Conservation (phyloP, 805 yeast genomes). For the Pichia sporocuriosa region DNA sequence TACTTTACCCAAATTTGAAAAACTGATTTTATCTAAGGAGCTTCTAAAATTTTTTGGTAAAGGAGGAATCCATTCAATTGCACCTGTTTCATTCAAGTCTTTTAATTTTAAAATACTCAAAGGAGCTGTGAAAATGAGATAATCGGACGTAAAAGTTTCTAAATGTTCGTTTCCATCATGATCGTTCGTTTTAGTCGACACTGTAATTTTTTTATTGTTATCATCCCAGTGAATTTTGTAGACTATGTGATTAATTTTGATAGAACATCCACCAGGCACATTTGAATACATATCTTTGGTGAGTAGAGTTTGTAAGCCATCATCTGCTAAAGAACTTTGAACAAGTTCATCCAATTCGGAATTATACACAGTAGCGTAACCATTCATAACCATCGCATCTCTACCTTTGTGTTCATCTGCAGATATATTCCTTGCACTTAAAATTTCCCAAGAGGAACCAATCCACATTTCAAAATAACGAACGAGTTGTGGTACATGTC, state of each 20-base stretch:
- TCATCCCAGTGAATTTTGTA: conserved; percentile 21
- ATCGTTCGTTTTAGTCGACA: conserved; percentile 17
- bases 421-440: conserved; percentile 49
- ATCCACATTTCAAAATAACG: conserved; percentile 68
- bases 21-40: conserved; percentile 28
- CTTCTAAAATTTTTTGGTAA: conserved; percentile 30
- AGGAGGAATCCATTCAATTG: conserved; percentile 27
- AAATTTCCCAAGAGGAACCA: conserved; percentile 59
- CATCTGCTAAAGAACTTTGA: too few relatives aligned
- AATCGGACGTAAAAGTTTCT: conserved; percentile 27
- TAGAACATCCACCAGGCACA: conserved; percentile 11
- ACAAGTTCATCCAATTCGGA: conserved; percentile 28
- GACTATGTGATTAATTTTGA: conserved; percentile 22
- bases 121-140: conserved; percentile 45
- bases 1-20: conserved; percentile 41
- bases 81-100: conserved; percentile 21
- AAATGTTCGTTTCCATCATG: conserved; percentile 8
- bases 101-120: conserved; percentile 38
- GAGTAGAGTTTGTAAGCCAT: too few relatives aligned
- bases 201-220: conserved; percentile 15
- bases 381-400: conserved; percentile 57
- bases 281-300: too few relatives aligned
- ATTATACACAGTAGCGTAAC: conserved; percentile 38
- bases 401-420: conserved; percentile 58
- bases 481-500: conserved; percentile 42